phyloP scores from a whole-genome alignment of 768 basidiomycete genomes.

The Termitomyces sp. region DNA sequence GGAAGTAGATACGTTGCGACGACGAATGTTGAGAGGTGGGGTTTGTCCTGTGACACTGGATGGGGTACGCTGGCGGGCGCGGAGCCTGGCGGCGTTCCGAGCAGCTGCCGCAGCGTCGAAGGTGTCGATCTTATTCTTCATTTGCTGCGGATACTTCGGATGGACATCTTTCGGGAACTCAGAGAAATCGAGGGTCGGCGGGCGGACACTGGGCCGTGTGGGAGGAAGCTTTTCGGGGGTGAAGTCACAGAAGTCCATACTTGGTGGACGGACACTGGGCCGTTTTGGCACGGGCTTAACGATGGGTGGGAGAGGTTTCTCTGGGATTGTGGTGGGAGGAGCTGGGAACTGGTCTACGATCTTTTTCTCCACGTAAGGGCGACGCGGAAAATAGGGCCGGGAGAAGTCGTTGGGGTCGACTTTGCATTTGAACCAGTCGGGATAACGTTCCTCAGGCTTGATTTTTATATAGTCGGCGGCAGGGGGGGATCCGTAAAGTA shows the following conservation, averaged over 20 bases:
- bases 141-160: not conserved
- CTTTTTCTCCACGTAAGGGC: not conserved
- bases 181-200: not conserved
- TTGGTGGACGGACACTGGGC: not conserved
- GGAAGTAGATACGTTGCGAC: not conserved
- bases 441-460: not conserved
- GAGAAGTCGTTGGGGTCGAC: not conserved
- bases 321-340: not conserved
- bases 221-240: not conserved
- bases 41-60: not conserved
- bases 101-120: not conserved
- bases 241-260: not conserved
- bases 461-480: not conserved
- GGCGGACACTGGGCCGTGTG: not conserved
- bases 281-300: not conserved
- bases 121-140: not conserved
- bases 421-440: not conserved
- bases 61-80: not conserved
- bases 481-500: too few relatives aligned
- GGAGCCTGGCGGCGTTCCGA: not conserved
- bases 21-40: constrained; percentile 3
- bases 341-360: not conserved
- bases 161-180: not conserved
- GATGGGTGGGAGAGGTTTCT: not conserved
- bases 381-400: not conserved